Evolutionary conservation across 106 monocot species (phyloP).

Genomic region (Dendrobium huoshanense): DNA sequence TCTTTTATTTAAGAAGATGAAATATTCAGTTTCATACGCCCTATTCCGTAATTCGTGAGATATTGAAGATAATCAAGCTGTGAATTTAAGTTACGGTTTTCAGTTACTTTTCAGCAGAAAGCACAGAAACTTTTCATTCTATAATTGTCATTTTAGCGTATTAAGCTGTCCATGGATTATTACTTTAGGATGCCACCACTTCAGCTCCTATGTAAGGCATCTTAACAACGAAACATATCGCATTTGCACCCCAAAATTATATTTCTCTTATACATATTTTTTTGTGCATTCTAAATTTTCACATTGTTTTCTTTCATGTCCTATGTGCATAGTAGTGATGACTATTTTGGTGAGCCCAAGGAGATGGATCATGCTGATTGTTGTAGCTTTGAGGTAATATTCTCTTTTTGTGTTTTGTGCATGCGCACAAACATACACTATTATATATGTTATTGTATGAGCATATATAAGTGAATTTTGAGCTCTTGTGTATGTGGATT

Average conservation of each 20-base stretch:
- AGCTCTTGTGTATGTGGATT: neutral
- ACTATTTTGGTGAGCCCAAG: conserved; percentile 5
- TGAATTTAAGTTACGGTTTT: neutral
- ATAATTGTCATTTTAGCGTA: neutral
- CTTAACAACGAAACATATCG: neutral
- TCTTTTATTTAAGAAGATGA: no score
- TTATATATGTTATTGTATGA: neutral
- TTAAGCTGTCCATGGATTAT: neutral
- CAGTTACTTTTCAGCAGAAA: neutral
- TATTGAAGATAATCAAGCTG: neutral
- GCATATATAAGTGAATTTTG: neutral
- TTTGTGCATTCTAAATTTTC: neutral
- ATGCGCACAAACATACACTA: neutral
- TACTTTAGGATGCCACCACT: neutral
- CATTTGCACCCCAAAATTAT: neutral
- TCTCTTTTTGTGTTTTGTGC: neutral
- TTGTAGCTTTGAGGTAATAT: conserved; percentile 2
- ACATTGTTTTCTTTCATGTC: neutral
- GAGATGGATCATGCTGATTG: conserved; percentile 7
- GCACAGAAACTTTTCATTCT: neutral
- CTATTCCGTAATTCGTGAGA: neutral
- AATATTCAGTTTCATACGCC: neutral
- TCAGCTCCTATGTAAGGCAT: neutral
- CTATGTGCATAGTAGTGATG: neutral
- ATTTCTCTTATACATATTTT: neutral